Base-by-base conservation (phyloP, 805 yeast genomes). In the Kazachstania africana region DNA sequence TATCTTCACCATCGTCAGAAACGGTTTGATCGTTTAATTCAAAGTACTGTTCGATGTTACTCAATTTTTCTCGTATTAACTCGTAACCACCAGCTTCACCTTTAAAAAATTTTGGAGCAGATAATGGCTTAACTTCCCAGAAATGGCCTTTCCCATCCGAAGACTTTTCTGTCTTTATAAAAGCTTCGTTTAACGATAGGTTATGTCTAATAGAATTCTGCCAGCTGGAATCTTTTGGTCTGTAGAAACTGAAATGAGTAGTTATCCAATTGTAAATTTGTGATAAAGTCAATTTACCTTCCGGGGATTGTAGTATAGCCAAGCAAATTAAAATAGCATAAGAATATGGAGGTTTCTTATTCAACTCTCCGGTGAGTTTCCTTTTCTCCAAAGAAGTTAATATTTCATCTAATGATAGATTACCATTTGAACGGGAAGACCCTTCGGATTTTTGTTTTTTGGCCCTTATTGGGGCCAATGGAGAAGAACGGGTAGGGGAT, bases 131-230 rank as follows among this genome's bases (percentile, higher is more conserved):
- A 31, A 88, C 80, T 44, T 78, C 74, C 98, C 98, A 88, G 55
- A 78, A 88, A 59, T 87, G 95, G 14, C 70, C 70, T 53, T 81
- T 81, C 6, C 88, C 85, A 59, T 80, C 93, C 43, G 80, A 78
- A 9, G 95, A 87, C 53, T 87, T 79, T 43, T 82, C 94, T 15
- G 91, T 53, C 58, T 88, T 88, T 29, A 79, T 67, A 51, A 88
- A 88, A 0, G 96, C 95, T 51, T 91, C 91, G 57, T 88, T 91
- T 45, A 88, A 66, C 9, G 95, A 84, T 19, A 88, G 63, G 44
- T 91, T 88, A 58, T 88, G 98, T 39, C 98, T 75, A 40, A 88
- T 91, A 21, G 95, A 87, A 59, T 88, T 88, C 58, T 88, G 96
- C 98, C 98, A 88, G 17, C 96, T 95, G 8, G 83, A 79, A 44